A percentile compares a stretch with the other conserved stretches of the same genome.
These are phyloP conservation scores for Coemansia umbellata DNA, from an alignment of 192 early-diverging fungal species.

Conservation along the genomic window DNA sequence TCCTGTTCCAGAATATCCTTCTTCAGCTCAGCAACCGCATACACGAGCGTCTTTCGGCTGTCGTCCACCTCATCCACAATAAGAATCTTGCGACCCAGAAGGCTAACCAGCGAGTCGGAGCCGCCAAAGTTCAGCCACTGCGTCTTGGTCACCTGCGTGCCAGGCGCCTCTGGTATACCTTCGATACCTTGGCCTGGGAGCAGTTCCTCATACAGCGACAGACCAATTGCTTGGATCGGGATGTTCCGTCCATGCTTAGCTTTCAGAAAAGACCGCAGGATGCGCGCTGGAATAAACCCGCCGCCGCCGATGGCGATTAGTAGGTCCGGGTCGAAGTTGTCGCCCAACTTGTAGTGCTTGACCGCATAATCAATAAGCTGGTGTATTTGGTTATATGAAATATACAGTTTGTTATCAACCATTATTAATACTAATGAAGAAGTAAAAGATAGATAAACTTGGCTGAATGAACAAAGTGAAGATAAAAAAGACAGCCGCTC, in stretches of 20 bases:
- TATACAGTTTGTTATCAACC: constrained; percentile 56
- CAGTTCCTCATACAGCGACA: constrained; percentile 73
- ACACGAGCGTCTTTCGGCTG: constrained; percentile 67
- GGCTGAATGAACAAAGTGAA: background rate
- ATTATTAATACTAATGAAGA: constrained; percentile 4
- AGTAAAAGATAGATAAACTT: background rate
- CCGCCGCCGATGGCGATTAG: constrained; percentile 77
- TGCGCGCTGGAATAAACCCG: constrained; percentile 74
- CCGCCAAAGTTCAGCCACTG: constrained; percentile 79
- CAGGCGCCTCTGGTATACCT: constrained; percentile 43
- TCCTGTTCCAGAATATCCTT: constrained; percentile 65
- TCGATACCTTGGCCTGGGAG: constrained; percentile 22
- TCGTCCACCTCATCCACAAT: constrained; percentile 82
- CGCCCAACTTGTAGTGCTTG: constrained; percentile 54
- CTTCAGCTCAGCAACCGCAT: constrained; percentile 65
- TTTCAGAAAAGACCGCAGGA: constrained; percentile 71
- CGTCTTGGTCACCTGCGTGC: constrained; percentile 68
- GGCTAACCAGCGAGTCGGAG: constrained; percentile 55
- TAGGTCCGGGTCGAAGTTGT: constrained; percentile 64
- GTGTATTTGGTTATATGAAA: constrained; percentile 65
- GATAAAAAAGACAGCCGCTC: background rate
- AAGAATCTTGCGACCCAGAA: constrained; percentile 67
- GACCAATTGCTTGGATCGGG: constrained; percentile 73
- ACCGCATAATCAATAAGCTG: constrained; percentile 58
- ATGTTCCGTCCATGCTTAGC: constrained; percentile 64